These are phyloP conservation scores for Pleurotus tuoliensis DNA, from an alignment of 768 basidiomycete species.

Conservation along the genomic window DNA sequence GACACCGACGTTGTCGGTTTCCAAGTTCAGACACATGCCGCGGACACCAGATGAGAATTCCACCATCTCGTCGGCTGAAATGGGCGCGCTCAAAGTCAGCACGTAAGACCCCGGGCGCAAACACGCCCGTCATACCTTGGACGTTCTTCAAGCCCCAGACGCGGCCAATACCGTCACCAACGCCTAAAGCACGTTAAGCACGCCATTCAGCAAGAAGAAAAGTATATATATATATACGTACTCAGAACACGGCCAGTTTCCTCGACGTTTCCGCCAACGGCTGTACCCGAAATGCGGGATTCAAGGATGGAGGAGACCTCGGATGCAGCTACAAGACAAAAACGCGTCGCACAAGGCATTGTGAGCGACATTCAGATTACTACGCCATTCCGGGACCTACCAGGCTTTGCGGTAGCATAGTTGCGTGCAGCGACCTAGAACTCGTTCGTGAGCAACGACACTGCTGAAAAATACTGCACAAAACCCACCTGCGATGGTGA, in stretches of 20 bases:
- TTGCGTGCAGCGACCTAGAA: constrained; percentile 61
- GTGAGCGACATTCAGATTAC: constrained; percentile 8
- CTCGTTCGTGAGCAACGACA: constrained; percentile 32
- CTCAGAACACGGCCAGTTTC: constrained; percentile 99
- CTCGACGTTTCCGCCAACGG: constrained; percentile 91
- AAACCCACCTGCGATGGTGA: constrained; percentile 57
- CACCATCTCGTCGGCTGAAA: constrained; percentile 98
- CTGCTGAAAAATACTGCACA: constrained; percentile 18
- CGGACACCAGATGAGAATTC: constrained; percentile 99
- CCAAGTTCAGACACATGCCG: constrained; percentile 99
- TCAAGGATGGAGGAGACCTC: constrained; percentile 99
- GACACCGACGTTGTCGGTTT: constrained; percentile 99
- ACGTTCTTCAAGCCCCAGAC: constrained; percentile 99
- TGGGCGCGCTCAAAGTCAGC: neutral
- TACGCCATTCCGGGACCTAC: constrained; percentile 42
- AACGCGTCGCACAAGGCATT: constrained; percentile 16
- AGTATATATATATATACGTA: constrained; percentile 42
- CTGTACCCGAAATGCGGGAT: constrained; percentile 92
- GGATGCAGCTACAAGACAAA: constrained; percentile 71
- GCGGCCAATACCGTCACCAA: constrained; percentile 99
- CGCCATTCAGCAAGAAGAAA: neutral
- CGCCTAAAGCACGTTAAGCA: constrained; percentile 53
- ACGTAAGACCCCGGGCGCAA: neutral
- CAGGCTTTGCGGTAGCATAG: constrained; percentile 98
- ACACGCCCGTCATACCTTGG: constrained; percentile 60